phyloP scores from a whole-genome alignment of 2,329 filamentous ascomycete genomes.

The Penicillium occitanis region DNA sequence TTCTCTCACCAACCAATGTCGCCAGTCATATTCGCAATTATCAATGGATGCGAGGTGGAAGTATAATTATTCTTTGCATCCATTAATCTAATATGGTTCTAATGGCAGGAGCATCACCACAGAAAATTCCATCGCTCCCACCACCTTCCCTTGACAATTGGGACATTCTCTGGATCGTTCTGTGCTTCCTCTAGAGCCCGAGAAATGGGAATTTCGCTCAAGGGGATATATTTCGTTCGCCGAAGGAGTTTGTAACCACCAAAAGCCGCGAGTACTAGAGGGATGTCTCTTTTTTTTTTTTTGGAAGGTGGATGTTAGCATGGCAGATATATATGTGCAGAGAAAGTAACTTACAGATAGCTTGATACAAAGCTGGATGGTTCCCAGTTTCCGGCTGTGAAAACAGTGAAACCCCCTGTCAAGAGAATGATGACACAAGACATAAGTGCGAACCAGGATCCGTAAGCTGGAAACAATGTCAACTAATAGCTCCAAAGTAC shows the following conservation, averaged over 20 bases:
- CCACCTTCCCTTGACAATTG: constrained; percentile 27
- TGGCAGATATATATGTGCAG: neutral
- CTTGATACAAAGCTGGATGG: constrained; percentile 59
- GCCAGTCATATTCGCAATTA: neutral
- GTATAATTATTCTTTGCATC: neutral
- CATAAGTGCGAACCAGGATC: constrained; percentile 60
- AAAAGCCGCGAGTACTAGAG: constrained; percentile 59
- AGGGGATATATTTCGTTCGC: constrained; percentile 56
- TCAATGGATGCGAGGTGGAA: neutral
- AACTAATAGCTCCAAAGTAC: constrained; percentile 42
- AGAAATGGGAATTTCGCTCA: constrained; percentile 54
- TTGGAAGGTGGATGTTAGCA: neutral
- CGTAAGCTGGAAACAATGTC: constrained; percentile 50
- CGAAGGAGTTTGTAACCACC: constrained; percentile 66
- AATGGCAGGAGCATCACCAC: constrained; percentile 26
- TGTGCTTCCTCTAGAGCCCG: constrained; percentile 52
- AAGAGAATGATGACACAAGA: constrained; percentile 65
- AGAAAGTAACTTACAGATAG: constrained; percentile 57
- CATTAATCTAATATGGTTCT: neutral
- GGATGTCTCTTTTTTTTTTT: constrained; percentile 53
- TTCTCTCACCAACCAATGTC: neutral
- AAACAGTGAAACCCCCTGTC: constrained; percentile 67
- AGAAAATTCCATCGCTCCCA: constrained; percentile 37
- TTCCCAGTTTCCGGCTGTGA: constrained; percentile 61
- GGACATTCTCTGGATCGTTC: constrained; percentile 38